phyloP scores from a whole-genome alignment of 371 early-diverging fungal species.

The Mortierella sp. region DNA sequence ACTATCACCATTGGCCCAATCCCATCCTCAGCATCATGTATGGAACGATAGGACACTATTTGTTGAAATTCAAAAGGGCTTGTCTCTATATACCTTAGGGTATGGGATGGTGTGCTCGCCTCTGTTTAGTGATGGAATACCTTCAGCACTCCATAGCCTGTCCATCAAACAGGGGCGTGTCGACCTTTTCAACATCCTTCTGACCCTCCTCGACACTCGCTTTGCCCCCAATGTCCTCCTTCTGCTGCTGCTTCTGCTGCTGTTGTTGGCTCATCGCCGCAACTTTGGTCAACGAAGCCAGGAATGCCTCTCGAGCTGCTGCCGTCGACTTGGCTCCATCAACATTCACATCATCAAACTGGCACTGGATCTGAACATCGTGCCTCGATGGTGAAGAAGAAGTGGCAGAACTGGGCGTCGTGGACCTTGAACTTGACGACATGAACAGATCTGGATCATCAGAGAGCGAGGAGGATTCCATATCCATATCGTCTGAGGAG shows the following conservation, averaged over 20 bases:
- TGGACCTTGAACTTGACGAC: no score
- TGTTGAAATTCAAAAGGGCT: not conserved
- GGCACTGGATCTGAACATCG: conserved; percentile 20
- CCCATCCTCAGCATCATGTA: not conserved
- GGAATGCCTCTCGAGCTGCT: not conserved
- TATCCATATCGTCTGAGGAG: conserved; percentile 43
- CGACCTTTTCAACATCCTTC: conserved; percentile 36
- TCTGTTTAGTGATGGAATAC: not conserved
- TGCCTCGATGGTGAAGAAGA: conserved; percentile 1
- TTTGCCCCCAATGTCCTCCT: conserved; percentile 18
- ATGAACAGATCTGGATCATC: conserved; percentile 8
- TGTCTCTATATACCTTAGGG: not conserved
- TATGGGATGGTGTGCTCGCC: not conserved
- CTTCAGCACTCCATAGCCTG: conserved; percentile 33
- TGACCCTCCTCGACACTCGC: not conserved
- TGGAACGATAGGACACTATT: not conserved
- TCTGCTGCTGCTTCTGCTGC: conserved; percentile 4
- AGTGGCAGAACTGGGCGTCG: not conserved
- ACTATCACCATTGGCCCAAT: not conserved
- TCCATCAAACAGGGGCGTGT: conserved; percentile 33
- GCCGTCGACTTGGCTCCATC: not conserved
- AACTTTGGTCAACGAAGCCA: conserved; percentile 2
- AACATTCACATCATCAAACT: not conserved
- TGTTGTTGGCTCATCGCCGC: not conserved
- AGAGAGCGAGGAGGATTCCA: conserved; percentile 20